Base-by-base conservation (phyloP, 139 green algal species). In the Coelastrella sp. region DNA sequence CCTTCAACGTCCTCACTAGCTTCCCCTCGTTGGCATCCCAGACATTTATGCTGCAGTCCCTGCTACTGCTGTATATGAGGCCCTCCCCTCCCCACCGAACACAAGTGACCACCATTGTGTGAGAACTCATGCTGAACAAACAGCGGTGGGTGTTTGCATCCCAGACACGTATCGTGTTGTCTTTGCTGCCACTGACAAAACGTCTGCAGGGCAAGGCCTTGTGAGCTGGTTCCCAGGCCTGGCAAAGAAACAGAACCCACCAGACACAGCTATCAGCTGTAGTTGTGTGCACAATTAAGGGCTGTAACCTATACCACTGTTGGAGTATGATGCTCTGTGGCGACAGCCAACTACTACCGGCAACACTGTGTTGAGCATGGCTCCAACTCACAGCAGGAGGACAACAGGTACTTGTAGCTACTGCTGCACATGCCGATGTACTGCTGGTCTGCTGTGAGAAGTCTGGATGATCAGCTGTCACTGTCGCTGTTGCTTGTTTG, bases 181-280 rank as follows among this genome's bases (percentile, higher is more conserved):
- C 97, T 41, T 95, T 95, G 35, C 89, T 96, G 21, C 91, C 94
- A 30, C 81, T 96, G 27, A 85, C 94, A 74, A 99, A 95, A 19
- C 93, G 89, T 7, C 86, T 35, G 38, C 83, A 84, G 27, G 97
- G 97, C 30, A 94, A 86, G 17, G 88, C 89, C 45, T 94, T 85
- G 86, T 99, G 97, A 0, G 95, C 95, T 0, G 97, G 97, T 92
- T 99, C 94, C 97, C 97, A 99, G 4, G 95, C 88, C 91, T 94
- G 77, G 19, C n/a, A n/a, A n/a, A n/a, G n/a, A n/a, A n/a, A n/a
- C n/a, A n/a, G n/a, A n/a, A n/a, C n/a, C n/a, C n/a, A n/a, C n/a
- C n/a, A n/a, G n/a, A n/a, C n/a, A n/a, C n/a, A n/a, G n/a, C n/a
- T 57, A 2, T 0, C 1, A 2, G 45, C 45, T 57, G 1, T 57